Percentiles rank a stretch among this genome's conserved stretches.
Evolutionary conservation across 2,329 filamentous ascomycete genomes (phyloP).

Genomic region (Fusarium paranaense): DNA sequence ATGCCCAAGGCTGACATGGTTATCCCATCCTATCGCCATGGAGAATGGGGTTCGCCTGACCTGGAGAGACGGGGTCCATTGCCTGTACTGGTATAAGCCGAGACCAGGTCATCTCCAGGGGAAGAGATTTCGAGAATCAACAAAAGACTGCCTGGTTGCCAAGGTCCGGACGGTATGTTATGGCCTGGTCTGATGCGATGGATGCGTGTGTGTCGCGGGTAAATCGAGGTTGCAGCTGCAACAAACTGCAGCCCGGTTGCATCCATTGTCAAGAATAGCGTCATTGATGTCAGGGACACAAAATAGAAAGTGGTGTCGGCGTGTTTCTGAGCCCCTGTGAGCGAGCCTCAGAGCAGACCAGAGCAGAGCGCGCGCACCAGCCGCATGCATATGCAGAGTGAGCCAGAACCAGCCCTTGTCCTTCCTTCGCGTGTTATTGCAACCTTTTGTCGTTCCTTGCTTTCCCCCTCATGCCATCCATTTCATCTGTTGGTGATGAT

Average conservation of each 20-base stretch:
- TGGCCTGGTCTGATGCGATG: not conserved
- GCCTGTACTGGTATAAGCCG: conserved; percentile 33
- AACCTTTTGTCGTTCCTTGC: not conserved
- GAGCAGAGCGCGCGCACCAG: not conserved
- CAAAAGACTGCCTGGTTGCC: not conserved
- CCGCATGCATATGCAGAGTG: conserved; percentile 8
- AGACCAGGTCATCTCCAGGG: conserved; percentile 14
- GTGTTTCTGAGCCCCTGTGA: not conserved
- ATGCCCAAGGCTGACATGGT: conserved; percentile 16
- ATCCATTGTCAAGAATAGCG: not conserved
- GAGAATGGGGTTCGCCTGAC: conserved; percentile 6
- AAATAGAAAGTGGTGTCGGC: not conserved
- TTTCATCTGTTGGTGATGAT: conserved; percentile 4
- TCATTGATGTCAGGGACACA: conserved; percentile 12
- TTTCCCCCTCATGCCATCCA: not conserved
- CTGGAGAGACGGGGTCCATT: conserved; percentile 17
- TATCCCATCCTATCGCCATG: not conserved
- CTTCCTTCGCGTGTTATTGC: conserved; percentile 2
- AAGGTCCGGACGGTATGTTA: not conserved
- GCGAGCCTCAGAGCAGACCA: not conserved
- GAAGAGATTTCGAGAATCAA: not conserved
- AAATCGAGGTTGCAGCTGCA: conserved; percentile 6
- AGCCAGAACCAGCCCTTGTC: conserved; percentile 6
- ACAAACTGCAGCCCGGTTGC: not conserved
- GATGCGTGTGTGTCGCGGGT: not conserved